Base-by-base conservation (phyloP, 139 green algal species). In the Coelastrella sp. region DNA sequence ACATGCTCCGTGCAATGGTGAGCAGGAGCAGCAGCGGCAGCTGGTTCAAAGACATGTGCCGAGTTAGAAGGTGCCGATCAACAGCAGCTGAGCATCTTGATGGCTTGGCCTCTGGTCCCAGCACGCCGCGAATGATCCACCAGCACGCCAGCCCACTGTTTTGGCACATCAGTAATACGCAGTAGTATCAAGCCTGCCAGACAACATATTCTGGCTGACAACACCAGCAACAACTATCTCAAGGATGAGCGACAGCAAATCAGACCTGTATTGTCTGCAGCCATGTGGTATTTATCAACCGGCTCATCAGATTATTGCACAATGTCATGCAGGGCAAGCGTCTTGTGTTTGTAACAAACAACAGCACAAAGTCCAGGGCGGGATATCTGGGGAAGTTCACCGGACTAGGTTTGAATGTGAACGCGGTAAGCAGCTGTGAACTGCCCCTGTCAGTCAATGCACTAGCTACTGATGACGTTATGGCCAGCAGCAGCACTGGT, bases 271-370 rank as follows among this genome's bases (percentile, higher is more conserved):
- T 49, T 49, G 35, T 49, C 35, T 49, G 35, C 35, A 49, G 35
- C 35, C 35, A 49, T 49, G 1, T 49, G 35, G 35, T 49, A 49
- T 3, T 3, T 49, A 49, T 49, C 35, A 49, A 5, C 35, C 35
- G 35, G 35, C 35, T 49, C 35, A 49, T 49, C 75, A 17, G 75
- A n/a, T 82, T 56, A 3, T 56, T 35, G 49, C 56, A 5, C 35
- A 49, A 49, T 49, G 24, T 27, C 73, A 14, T 89, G 58, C 95
- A 98, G 96, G 98, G 98, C 89, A 99, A 99, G 96, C 96, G 96
- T 86, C 94, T 99, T 12, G 95, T 99, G 60, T 99, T 99, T 92
- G 98, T 99, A 22, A 99, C 98, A 83, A 99, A 99, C 96, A 99
- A 99, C 95, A 98, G 95, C 80, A 99, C 98, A 87, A 99, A 99